Evolutionary conservation across 805 yeast genomes (phyloP), one percentile per base, ranked within the genome.

Genomic region (Candida rishiriensis): DNA sequence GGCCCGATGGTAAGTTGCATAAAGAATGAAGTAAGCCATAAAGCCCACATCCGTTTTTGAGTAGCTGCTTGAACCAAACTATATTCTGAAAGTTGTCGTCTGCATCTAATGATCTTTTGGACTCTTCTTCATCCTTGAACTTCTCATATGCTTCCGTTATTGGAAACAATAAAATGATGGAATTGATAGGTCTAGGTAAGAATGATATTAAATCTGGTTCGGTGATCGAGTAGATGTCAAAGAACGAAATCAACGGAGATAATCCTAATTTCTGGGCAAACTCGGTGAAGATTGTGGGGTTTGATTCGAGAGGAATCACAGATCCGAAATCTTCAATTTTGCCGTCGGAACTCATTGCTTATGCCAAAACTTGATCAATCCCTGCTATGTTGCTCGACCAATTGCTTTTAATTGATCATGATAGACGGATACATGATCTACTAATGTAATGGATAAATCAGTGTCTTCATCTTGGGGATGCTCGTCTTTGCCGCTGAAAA

Each of bases 21-120:
- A 77, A 55, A 1, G 68, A 50, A 55, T 91, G 97, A 17, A 91
- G 66, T 38, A 93, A 62, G 0, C 96, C 98, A 64, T 85, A 88
- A 29, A 95, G 74, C 5, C 99, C 99, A 68, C 99, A 91, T 0
- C 95, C 95, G 60, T 91, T 91, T 49, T 77, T 78, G 14, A 93
- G 78, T 1, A 89, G 81, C 57, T 91, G 99, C 52, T 79, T 80
- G 54, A 82, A 79, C 97, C 98, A 93, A n/a, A 73, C 51, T 13
- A 81, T 69, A 10, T 63, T 55, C 7, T 55, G 66, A 6, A 59
- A 50, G 16, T 54, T 44, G 39, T 69, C 70, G 36, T 64, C 61
- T 11, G 55, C 42, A n/a, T 46, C 46, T 4, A 38, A 8, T 13
- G 41, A 54, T 5, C 60, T 51, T 6, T 36, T 14, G 4, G 35